These are phyloP conservation scores for Cicer pinnatifidum DNA, from an alignment of 306 rosid species.

Conservation along the genomic window DNA sequence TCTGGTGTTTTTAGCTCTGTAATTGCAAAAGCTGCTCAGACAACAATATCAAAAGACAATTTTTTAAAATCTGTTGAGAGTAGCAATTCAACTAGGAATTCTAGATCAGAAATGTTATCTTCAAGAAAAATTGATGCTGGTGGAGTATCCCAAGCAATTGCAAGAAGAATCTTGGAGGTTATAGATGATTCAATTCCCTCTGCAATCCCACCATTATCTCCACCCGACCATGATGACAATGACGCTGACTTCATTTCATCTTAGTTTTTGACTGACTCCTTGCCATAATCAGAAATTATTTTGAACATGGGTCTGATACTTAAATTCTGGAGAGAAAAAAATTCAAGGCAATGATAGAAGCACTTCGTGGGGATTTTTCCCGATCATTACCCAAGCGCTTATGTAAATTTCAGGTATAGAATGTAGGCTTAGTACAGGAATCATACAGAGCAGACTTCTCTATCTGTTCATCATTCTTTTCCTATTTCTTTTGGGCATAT, in stretches of 20 bases:
- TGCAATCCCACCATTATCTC: constrained; percentile 85
- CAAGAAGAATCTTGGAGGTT: constrained; percentile 72
- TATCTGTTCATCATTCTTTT: constrained; percentile 52
- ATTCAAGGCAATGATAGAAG: constrained; percentile 46
- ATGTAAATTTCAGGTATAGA: constrained; percentile 76
- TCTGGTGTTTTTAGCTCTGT: constrained; percentile 70
- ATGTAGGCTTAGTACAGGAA: constrained; percentile 56
- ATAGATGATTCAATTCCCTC: constrained; percentile 48
- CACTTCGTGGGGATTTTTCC: constrained; percentile 61
- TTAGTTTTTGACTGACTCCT: constrained; percentile 41
- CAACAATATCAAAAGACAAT: constrained; percentile 60
- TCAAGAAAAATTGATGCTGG: constrained; percentile 70
- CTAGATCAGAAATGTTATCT: constrained; percentile 49
- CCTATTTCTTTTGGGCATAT: constrained; percentile 41
- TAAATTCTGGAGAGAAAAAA: constrained; percentile 34
- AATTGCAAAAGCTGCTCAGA: constrained; percentile 67
- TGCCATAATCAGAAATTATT: constrained; percentile 41
- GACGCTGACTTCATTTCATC: constrained; percentile 40
- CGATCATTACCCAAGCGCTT: constrained; percentile 84
- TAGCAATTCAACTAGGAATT: constrained; percentile 67
- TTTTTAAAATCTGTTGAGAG: constrained; percentile 73
- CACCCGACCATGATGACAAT: constrained; percentile 58
- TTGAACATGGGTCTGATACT: constrained; percentile 43
- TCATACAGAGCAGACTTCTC: constrained; percentile 51
- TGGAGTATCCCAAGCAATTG: constrained; percentile 58